Evolutionary conservation across 2,329 filamentous ascomycete genomes (phyloP).

Genomic region (Colletotrichum cordylinicola): DNA sequence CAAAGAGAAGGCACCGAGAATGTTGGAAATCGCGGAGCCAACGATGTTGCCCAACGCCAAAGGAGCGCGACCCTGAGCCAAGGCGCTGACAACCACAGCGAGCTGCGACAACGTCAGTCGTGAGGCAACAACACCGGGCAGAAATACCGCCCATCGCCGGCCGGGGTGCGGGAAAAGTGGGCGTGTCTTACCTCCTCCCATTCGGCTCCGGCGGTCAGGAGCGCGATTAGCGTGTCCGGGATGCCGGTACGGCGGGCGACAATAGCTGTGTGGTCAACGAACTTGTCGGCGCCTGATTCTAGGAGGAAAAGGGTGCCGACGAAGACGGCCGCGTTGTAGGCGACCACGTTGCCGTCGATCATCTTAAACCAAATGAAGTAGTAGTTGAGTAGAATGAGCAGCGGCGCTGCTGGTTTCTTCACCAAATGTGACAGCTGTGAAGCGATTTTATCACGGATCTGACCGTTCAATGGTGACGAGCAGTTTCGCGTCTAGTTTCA

Average conservation of each 20-base stretch:
- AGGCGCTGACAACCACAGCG: constrained; percentile 48
- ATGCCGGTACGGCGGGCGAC: constrained; percentile 49
- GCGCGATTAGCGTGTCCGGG: constrained; percentile 51
- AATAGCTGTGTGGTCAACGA: constrained; percentile 55
- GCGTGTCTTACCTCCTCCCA: constrained; percentile 55
- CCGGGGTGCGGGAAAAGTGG: background rate
- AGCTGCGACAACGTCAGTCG: constrained; percentile 29
- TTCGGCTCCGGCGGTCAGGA: constrained; percentile 59
- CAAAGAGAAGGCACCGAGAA: constrained; percentile 60
- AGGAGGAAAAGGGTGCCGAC: constrained; percentile 52
- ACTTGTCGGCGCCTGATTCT: constrained; percentile 57
- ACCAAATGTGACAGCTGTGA: background rate
- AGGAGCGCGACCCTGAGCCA: constrained; percentile 49
- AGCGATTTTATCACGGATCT: background rate
- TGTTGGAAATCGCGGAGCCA: constrained; percentile 60
- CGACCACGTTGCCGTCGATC: background rate
- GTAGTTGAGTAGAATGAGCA: background rate
- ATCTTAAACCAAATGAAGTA: background rate
- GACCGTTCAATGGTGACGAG: background rate
- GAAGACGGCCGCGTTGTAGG: constrained; percentile 43
- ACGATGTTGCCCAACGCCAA: constrained; percentile 60
- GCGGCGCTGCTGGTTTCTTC: background rate
- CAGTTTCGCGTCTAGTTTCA: background rate
- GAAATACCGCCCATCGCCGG: background rate
- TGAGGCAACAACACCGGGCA: background rate